These are phyloP conservation scores for Cystobasidium ongulense DNA, from an alignment of 768 basidiomycete species.

Conservation along the genomic window DNA sequence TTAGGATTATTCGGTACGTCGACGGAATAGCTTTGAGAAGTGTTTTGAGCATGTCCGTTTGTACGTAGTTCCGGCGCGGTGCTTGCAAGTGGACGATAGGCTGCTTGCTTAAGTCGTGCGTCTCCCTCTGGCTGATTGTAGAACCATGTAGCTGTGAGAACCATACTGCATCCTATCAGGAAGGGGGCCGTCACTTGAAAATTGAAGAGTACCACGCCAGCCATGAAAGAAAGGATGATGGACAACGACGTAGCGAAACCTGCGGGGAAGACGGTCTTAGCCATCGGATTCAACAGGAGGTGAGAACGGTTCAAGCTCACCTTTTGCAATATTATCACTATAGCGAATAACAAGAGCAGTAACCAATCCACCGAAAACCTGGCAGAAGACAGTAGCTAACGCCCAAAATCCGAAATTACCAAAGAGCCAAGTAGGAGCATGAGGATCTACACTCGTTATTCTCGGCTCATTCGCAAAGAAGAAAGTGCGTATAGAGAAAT, in stretches of 20 bases:
- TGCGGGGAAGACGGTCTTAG: constrained; percentile 49
- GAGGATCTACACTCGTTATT: background rate
- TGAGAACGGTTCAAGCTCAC: constrained; percentile 4
- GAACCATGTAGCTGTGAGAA: constrained; percentile 79
- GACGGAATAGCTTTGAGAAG: background rate
- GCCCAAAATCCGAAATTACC: constrained; percentile 82
- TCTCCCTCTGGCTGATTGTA: constrained; percentile 56
- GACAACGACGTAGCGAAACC: constrained; percentile 91
- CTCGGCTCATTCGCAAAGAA: constrained; percentile 37
- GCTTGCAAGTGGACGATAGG: background rate
- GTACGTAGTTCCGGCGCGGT: background rate
- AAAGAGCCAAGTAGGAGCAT: constrained; percentile 52
- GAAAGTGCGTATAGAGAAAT: constrained; percentile 43
- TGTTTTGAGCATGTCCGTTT: background rate
- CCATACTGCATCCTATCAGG: constrained; percentile 69
- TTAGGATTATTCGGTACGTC: background rate
- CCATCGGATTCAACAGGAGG: background rate
- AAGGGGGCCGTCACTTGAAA: constrained; percentile 81
- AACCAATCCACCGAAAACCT: constrained; percentile 83
- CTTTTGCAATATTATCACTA: constrained; percentile 42
- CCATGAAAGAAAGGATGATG: constrained; percentile 90
- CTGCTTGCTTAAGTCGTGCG: background rate
- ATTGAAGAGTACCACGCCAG: constrained; percentile 79
- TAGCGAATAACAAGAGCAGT: constrained; percentile 93
- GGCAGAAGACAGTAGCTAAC: constrained; percentile 77